Base-by-base conservation (phyloP, 257 asterid genomes). In the Fraxinus excelsior region DNA sequence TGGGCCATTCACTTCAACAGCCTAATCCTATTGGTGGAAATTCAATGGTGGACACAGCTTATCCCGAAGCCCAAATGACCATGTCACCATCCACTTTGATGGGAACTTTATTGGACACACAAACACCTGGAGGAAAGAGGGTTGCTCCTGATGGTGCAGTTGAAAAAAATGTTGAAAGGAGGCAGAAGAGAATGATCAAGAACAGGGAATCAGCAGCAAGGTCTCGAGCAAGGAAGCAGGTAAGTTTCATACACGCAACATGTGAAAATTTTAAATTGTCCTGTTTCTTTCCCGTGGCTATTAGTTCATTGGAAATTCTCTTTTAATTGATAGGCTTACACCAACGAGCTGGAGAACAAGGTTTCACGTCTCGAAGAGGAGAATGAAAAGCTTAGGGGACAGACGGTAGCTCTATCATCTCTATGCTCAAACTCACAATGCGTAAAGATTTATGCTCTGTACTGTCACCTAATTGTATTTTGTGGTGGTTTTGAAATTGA, bases 141-240 rank as follows among this genome's bases (percentile, higher is more conserved):
- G 86, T 72, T 71, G 91, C 90, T 26, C 88, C 94, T 37, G 96
- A 83, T 53, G 97, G 85, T 79, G 82, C 89, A 79, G 88, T 90
- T 49, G 96, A 94, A 71, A 92, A 80, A 87, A 85, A 90, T 71
- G 93, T 86, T 32, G 94, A 92, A 78, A 92, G 97, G 90, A 90
- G 96, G 89, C 96, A 90, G 80, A 93, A 91, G 91, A 91, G 98
- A 82, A 93, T 93, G 98, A 91, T 94, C 75, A 94, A 94, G 88
- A 94, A 94, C 68, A 74, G 98, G 90, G 98, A 94, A 84, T 94
- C 98, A 13, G 98, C 98, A 26, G 97, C 96, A 18, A 91, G 98
- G 42, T 94, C 98, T 62, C 89, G 98, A 70, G 98, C 97, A 38
- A 90, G 98, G 85, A 94, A 90, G 84, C 97, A 90, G 96, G 98